A percentile compares a stretch with the other conserved stretches of the same genome.
Evolutionary conservation across 352 stramenopile species (phyloP).

Genomic region (Phytophthora fragariaefolia): DNA sequence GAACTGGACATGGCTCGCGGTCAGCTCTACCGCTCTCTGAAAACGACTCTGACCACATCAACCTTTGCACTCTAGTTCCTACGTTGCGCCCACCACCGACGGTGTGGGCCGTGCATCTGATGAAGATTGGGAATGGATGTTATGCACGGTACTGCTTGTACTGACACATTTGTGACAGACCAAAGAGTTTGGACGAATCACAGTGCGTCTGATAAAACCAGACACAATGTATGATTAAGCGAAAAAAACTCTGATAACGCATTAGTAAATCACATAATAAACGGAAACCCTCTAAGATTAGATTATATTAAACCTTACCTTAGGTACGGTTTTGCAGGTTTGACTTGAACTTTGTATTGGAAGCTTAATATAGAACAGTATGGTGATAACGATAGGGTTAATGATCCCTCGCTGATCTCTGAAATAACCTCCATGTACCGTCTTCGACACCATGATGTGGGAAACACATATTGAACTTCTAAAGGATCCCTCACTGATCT

Average conservation of each 20-base stretch:
- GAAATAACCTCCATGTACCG: no score
- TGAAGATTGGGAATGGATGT: no score
- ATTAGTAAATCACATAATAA: not conserved
- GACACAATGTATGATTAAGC: not conserved
- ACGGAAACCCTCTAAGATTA: not conserved
- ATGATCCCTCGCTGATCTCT: no score
- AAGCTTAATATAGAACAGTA: constrained; percentile 1
- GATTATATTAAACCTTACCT: not conserved
- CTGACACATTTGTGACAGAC: not conserved
- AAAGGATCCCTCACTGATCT: no score
- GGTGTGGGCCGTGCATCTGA: no score
- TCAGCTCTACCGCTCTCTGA: no score
- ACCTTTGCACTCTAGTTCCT: not conserved
- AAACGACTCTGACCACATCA: not conserved
- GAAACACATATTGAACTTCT: no score
- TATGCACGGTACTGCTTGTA: not conserved
- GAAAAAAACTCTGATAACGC: not conserved
- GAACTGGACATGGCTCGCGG: not conserved
- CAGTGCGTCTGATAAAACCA: not conserved
- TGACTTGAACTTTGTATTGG: not conserved
- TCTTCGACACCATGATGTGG: no score
- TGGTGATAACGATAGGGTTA: not conserved
- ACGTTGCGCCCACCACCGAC: no score
- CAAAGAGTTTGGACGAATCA: not conserved
- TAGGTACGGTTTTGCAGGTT: not conserved